A percentile compares a stretch with the other conserved stretches of the same genome.
These are phyloP conservation scores for Trametes versicolor DNA, from an alignment of 1,284 basidiomycete genomes.

Conservation along the genomic window DNA sequence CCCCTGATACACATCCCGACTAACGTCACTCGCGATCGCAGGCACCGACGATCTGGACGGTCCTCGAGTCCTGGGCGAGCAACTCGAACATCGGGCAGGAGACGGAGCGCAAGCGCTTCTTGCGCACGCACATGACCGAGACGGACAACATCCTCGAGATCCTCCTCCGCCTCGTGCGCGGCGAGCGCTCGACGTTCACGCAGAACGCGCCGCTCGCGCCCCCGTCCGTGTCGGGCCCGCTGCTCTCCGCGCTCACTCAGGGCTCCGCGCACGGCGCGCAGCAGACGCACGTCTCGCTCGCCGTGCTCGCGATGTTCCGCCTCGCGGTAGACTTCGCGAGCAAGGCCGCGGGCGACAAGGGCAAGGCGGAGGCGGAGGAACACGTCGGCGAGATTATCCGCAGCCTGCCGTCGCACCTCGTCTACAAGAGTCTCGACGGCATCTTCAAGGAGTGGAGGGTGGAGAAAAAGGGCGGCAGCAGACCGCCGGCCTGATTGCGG, in stretches of 20 bases:
- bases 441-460: conserved; percentile 92
- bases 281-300: conserved; percentile 93
- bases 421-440: conserved; percentile 90
- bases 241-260: conserved; percentile 73
- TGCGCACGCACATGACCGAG: conserved; percentile 86
- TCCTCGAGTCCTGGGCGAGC: conserved; percentile 88
- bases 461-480: conserved; percentile 72
- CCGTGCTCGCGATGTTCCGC: conserved; percentile 90
- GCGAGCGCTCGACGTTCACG: conserved; percentile 82
- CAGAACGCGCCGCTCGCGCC: conserved; percentile 67
- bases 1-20: conserved; percentile 21
- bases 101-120: conserved; percentile 86
- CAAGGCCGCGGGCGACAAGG: conserved; percentile 73
- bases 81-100: conserved; percentile 81
- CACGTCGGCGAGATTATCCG: conserved; percentile 90
- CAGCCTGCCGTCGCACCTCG: conserved; percentile 83
- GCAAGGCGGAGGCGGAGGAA: conserved; percentile 77
- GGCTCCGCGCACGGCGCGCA: conserved; percentile 84
- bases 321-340: conserved; percentile 84
- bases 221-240: conserved; percentile 68
- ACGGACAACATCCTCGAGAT: conserved; percentile 92
- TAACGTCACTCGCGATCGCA: conserved; percentile 44
- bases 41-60: conserved; percentile 91
- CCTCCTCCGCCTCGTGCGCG: conserved; percentile 87
- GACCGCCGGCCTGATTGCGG: conserved; percentile 10